phyloP scores from a whole-genome alignment of 2,329 filamentous ascomycete genomes.

The Botrytis pseudocinerea region DNA sequence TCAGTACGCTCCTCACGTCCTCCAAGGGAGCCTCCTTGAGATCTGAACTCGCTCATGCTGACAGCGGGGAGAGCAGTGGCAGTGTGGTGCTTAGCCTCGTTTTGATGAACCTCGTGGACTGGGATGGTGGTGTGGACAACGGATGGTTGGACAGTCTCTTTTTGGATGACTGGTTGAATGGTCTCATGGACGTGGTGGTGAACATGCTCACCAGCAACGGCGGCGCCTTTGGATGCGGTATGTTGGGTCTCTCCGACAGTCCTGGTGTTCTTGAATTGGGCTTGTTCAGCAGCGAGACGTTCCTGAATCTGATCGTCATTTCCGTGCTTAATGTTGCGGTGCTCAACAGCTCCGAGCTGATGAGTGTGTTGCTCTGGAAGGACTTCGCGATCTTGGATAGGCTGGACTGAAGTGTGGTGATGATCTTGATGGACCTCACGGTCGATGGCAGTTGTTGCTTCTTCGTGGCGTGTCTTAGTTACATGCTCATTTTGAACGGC shows the following conservation, averaged over 20 bases:
- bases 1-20: conserved; percentile 58
- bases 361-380: conserved; percentile 63
- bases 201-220: conserved; percentile 60
- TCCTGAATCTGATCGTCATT: conserved; percentile 50
- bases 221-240: conserved; percentile 50
- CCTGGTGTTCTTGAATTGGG: conserved; percentile 54
- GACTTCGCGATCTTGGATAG: conserved; percentile 56
- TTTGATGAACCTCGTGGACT: conserved; percentile 71
- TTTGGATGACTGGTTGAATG: conserved; percentile 70
- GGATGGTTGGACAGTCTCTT: conserved; percentile 65
- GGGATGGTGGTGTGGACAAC: conserved; percentile 72
- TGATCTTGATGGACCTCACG: conserved; percentile 72
- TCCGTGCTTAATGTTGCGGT: conserved; percentile 62
- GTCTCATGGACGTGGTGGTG: conserved; percentile 54
- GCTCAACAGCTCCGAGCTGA: conserved; percentile 58
- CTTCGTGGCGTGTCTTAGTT: conserved; percentile 60
- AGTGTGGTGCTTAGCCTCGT: conserved; percentile 64
- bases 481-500: conserved; percentile 62
- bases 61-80: conserved; percentile 64
- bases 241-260: conserved; percentile 50
- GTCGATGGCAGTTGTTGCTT: conserved; percentile 63
- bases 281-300: conserved; percentile 53
- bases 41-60: conserved; percentile 62
- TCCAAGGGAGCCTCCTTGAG: conserved; percentile 53
- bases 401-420: conserved; percentile 69